Base-by-base conservation (phyloP, 768 basidiomycete species). In the Lactifluus echinatus region DNA sequence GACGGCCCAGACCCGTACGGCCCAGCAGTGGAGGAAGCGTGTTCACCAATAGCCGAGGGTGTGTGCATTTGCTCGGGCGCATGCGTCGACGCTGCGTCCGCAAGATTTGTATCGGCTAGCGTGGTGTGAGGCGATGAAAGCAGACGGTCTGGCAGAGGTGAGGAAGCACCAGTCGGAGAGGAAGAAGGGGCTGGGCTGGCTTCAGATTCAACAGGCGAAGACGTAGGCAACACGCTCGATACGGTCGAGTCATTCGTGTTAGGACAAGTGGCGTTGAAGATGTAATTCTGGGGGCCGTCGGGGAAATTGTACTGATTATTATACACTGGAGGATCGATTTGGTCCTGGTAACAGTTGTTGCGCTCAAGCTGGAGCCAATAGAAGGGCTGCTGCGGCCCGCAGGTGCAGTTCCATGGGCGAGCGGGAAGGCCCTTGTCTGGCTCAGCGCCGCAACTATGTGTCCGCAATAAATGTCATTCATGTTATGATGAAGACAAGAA, bases 211-310 rank as follows among this genome's bases (percentile, higher is more conserved):
- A 26, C 2, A 17, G 34, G 23, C 8, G 34, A 17, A 50, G 48
- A 24, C 31, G 48, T 34, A 10, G 34, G 12, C 15, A 24, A 3
- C 11, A 4, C 6, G 34, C 34, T 14, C 11, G 48, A 50, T 14
- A 17, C 24, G 36, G 17, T 5, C 3, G 8, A n/a, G 17, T 26
- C 10, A 29, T 8, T 51, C 4, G 15, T 17, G 14, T 26, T 28
- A 17, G 14, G 5, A 17, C n/a, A 28, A 29, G 8, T 21, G 19
- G 42, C 2, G 7, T 42, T 55, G 62, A 77, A 76, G 59, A 77
- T 71, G 62, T 77, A 70, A 23, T 67, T 61, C 66, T 79, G 76
- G 7, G 74, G 73, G 40, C 78, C 78, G 56, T 78, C 69, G 1
- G 24, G 44, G 65, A 74, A 79, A 50, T 73, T 71, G 63, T 73